Conservation (phyloP, 139 green algal species). For the Chlorella sorokiniana region DNA sequence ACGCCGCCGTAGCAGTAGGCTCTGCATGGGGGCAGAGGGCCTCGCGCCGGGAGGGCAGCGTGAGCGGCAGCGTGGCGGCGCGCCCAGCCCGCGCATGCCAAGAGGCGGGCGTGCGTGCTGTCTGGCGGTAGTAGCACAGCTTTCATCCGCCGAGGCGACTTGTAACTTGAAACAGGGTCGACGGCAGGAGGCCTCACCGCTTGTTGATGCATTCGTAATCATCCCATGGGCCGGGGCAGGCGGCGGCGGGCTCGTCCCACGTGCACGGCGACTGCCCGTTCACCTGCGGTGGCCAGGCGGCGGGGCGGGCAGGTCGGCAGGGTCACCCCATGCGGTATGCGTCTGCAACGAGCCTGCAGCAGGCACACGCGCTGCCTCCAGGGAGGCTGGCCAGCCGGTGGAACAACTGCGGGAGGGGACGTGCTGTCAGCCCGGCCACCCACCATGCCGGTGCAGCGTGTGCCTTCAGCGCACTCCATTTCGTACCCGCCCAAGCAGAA, state of each 20-base stretch:
- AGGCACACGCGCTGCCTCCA: neutral
- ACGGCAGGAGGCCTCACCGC: no score
- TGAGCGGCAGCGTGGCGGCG: neutral
- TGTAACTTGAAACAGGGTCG: no score
- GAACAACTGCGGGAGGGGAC: neutral
- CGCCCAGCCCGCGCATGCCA: neutral
- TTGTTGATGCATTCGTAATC: neutral
- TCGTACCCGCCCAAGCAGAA: neutral
- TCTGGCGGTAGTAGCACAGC: neutral
- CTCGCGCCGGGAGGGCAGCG: neutral
- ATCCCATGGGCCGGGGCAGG: neutral
- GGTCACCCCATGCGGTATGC: neutral
- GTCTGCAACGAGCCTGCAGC: neutral
- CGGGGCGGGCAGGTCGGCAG: neutral
- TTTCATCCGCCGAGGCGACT: neutral
- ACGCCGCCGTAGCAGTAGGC: constrained; percentile 9
- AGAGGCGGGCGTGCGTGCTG: no score
- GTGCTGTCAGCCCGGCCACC: neutral
- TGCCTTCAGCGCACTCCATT: constrained; percentile 15
- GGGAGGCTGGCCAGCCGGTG: neutral
- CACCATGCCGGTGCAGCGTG: neutral
- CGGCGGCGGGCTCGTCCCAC: neutral
- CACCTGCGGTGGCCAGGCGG: neutral
- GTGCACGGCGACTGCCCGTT: neutral
- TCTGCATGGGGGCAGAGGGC: neutral